These are phyloP conservation scores for Strobilomyces echinocephalus DNA, from an alignment of 768 basidiomycete genomes.

Conservation along the genomic window DNA sequence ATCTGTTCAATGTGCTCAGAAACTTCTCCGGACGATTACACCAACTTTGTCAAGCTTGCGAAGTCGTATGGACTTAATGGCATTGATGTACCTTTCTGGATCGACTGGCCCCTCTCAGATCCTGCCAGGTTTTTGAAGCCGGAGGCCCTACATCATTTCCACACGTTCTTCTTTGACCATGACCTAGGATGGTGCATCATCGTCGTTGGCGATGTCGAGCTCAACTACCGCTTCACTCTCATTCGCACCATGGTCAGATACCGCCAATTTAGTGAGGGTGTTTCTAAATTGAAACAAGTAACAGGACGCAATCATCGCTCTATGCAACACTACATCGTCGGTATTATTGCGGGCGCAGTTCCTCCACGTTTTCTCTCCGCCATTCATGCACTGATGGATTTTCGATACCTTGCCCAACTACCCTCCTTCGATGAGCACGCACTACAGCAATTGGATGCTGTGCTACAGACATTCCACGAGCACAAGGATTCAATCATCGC, in stretches of 20 bases:
- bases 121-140: background rate
- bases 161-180: background rate
- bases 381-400: background rate
- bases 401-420: background rate
- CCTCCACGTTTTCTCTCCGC: background rate
- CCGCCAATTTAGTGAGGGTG: background rate
- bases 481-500: no score
- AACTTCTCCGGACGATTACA: no score
- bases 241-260: background rate
- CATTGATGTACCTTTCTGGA: background rate
- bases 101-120: background rate
- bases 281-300: background rate
- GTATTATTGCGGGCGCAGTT: background rate
- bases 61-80: background rate
- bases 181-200: background rate
- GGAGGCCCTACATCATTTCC: background rate
- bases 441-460: background rate
- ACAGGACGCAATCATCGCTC: background rate
- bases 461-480: background rate
- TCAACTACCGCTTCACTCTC: background rate
- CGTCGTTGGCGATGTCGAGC: background rate
- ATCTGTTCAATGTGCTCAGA: background rate
- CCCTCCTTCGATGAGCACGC: background rate
- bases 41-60: no score
- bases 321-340: background rate